phyloP scores from a whole-genome alignment of 2,329 filamentous ascomycete species.

The Penicillium oxalicum region DNA sequence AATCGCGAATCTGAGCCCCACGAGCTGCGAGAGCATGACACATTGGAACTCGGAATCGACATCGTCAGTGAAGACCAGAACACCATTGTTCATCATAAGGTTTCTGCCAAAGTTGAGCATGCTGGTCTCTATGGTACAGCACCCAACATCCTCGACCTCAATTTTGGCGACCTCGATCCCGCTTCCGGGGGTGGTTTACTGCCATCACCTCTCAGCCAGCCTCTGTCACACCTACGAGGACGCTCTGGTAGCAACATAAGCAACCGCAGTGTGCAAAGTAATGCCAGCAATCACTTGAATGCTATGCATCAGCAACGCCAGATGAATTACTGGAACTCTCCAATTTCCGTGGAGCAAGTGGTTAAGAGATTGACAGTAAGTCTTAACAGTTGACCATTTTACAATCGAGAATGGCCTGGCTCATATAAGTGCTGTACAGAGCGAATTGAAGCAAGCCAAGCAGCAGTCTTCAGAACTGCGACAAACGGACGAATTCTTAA shows the following conservation, averaged over 20 bases:
- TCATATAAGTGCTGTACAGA: conserved; percentile 44
- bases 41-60: conserved; percentile 91
- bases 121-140: conserved; percentile 70
- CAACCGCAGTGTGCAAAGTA: conserved; percentile 53
- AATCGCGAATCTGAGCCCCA: conserved; percentile 95
- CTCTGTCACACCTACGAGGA: conserved; percentile 61
- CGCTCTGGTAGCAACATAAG: conserved; percentile 63
- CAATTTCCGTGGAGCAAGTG: conserved; percentile 89
- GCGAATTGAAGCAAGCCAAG: conserved; percentile 83
- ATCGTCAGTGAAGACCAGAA: conserved; percentile 99
- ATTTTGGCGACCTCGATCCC: conserved; percentile 85
- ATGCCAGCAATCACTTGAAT: conserved; percentile 49
- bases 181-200: conserved; percentile 65
- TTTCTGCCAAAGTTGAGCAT: conserved; percentile 93
- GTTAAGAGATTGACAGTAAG: conserved; percentile 76
- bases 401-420: neutral
- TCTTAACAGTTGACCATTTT: neutral
- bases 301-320: conserved; percentile 65
- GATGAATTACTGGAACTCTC: conserved; percentile 77
- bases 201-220: conserved; percentile 60
- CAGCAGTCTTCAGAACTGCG: conserved; percentile 81
- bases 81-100: conserved; percentile 96
- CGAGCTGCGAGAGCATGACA: conserved; percentile 84
- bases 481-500: conserved; percentile 75
- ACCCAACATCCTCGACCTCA: conserved; percentile 77